Base-by-base conservation (phyloP, 73 alveolate species). In the Paramecium sexaurelia region DNA sequence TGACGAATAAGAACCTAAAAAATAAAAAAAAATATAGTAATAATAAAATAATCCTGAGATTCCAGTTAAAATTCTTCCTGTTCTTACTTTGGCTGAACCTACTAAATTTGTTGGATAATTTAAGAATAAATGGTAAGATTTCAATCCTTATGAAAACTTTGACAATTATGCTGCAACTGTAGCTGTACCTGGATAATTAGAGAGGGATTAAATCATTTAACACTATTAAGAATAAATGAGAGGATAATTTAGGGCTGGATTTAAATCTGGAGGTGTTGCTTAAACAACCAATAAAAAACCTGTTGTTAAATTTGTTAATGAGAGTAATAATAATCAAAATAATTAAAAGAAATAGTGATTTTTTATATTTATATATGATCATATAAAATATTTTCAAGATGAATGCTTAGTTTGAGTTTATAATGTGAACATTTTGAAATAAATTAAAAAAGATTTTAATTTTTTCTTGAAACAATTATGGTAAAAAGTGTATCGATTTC, bases 381-480 rank as follows among this genome's bases (percentile, higher is more conserved):
- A 17, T 51, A 51, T 17, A 51, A 51, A 17, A 51, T n/a, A n/a
- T n/a, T n/a, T 51, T 51, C 15, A 29, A 51, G 15, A 29, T 3
- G 32, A 51, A 51, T 20, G 29, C 22, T 10, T 51, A n/a, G 67
- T 51, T 51, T 51, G 15, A 51, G 67, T 15, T 51, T 51, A 51
- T 51, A 51, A 51, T 51, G 83, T 15, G 55, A 71, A 71, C 86
- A 71, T 71, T 61, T 71, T 71, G 86, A 71, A 71, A 35, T 71
- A 71, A 71, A 71, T 71, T 71, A 71, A 71, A 69, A 71, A 71
- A 71, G 86, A 71, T 71, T 71, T 71, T 71, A 71, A 71, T 71
- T 71, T 71, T 71, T 71, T 71, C 86, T 71, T 71, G 57, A 71
- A 78, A 41, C 90, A 78, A 78, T 22, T 26, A 78, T 78, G 90